Conservation (phyloP, 2,329 filamentous ascomycete species). For the Talaromyces amestolkiae region DNA sequence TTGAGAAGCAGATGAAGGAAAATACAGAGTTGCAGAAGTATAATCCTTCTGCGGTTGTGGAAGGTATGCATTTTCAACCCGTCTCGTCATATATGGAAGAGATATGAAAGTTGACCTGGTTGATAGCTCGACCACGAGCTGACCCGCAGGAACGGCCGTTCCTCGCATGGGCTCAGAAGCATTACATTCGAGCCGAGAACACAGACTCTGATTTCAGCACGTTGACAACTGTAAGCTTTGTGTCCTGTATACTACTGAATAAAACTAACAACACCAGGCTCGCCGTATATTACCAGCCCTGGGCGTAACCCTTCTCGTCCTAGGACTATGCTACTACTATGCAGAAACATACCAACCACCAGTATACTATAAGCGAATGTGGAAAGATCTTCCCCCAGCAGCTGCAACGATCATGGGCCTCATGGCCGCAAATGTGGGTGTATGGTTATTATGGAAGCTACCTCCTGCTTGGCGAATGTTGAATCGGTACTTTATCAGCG, state of each 20-base stretch:
- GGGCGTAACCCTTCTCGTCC: conserved; percentile 37
- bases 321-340: conserved; percentile 46
- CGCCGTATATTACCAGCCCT: conserved; percentile 49
- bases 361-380: conserved; percentile 47
- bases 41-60: conserved; percentile 34
- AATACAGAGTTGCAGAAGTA: conserved; percentile 39
- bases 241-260: neutral
- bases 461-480: conserved; percentile 56
- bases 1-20: conserved; percentile 32
- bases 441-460: conserved; percentile 54
- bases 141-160: conserved; percentile 40
- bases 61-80: conserved; percentile 28
- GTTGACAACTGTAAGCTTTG: conserved; percentile 35
- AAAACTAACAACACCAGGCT: conserved; percentile 27
- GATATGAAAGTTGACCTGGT: neutral
- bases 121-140: conserved; percentile 39
- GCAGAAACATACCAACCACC: conserved; percentile 52
- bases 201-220: conserved; percentile 34
- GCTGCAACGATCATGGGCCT: conserved; percentile 53
- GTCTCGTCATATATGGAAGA: neutral
- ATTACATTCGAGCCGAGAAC: conserved; percentile 39
- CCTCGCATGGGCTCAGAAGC: conserved; percentile 45
- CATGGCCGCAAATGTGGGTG: conserved; percentile 48
- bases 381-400: conserved; percentile 50
- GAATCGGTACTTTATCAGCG: conserved; percentile 56